Base-by-base conservation (phyloP, 1,284 basidiomycete species). In the Ganoderma leucocontextum region DNA sequence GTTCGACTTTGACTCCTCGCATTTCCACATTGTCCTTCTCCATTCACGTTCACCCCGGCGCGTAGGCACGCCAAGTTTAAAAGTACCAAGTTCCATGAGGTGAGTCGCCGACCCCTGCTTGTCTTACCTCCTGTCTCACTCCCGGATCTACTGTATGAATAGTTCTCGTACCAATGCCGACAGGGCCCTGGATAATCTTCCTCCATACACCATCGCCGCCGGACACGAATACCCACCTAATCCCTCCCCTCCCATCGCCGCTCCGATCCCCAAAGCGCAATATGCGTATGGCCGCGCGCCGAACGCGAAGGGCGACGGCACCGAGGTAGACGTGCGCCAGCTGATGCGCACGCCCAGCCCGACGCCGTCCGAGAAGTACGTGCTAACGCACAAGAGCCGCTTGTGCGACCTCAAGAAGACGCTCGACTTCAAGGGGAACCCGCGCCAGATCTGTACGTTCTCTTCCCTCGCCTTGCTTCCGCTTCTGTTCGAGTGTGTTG, bases 271-370 rank as follows among this genome's bases (percentile, higher is more conserved):
- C 25, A 6, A 19, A 33, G 29, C 15, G 33, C 52, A 55, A 8
- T 4, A 19, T 13, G 17, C 29, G 7, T 55, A 55, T 29, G 29
- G 52, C 2, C 33, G 19, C 8, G 29, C 22, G 25, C 25, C 52
- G 12, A 53, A 25, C 17, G 55, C 15, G 17, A 58, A 58, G 10
- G 55, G 3, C 36, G 17, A 8, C 35, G 35, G 53, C 7, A 35
- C 19, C 17, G 35, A 35, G 35, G 35, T 38, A 7, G 55, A 38
- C 9, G 36, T 58, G 65, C 75, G 75, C 49, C 68, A 69, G 42
- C 65, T 78, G n/a, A 65, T 69, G 4, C 75, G 82, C 22, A 83
- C 82, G 3, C 82, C 82, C 2, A 82, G 81, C 60, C 82, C 82
- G 12, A 82, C 82, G 0, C 82, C 35, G 77, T 79, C 65, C 77